A percentile compares a stretch with the other conserved stretches of the same genome.
phyloP scores from a whole-genome alignment of 176 grass and related monocot genomes.

The Carex pumila region DNA sequence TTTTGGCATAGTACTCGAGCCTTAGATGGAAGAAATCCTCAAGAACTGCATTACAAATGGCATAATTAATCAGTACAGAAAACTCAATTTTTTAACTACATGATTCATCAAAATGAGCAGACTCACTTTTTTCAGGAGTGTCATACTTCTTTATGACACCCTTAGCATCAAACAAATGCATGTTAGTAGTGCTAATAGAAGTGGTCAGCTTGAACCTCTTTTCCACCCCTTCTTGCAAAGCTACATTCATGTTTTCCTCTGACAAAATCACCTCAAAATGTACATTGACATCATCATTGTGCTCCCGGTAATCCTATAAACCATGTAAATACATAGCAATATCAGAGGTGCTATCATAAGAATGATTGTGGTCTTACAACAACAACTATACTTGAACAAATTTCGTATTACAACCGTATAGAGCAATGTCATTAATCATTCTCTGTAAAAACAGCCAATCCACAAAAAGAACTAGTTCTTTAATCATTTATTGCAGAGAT shows the following conservation, averaged over 20 bases:
- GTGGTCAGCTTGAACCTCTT: constrained; percentile 94
- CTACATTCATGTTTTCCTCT: constrained; percentile 65
- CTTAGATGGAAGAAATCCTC: constrained; percentile 63
- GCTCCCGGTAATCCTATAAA: constrained; percentile 31
- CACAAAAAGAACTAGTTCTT: not conserved
- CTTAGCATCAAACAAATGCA: constrained; percentile 81
- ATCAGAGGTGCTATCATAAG: not conserved
- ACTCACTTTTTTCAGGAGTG: constrained; percentile 64
- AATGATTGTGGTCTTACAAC: not conserved
- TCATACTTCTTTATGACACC: constrained; percentile 85
- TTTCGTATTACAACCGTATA: too few relatives aligned
- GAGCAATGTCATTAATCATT: not conserved
- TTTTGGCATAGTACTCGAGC: constrained; percentile 56
- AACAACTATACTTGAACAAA: not conserved
- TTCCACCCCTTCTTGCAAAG: constrained; percentile 64
- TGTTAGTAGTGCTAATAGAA: constrained; percentile 73
- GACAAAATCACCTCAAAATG: constrained; percentile 48
- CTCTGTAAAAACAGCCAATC: not conserved
- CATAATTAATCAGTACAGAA: constrained; percentile 3
- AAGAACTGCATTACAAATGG: constrained; percentile 42
- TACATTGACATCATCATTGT: constrained; percentile 54
- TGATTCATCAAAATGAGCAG: not conserved
- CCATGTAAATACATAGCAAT: constrained; percentile 5
- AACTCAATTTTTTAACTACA: not conserved
- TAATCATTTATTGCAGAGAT: not conserved